These are phyloP conservation scores for Pythium scleroteichum DNA, from an alignment of 352 stramenopile genomes.

Conservation along the genomic window DNA sequence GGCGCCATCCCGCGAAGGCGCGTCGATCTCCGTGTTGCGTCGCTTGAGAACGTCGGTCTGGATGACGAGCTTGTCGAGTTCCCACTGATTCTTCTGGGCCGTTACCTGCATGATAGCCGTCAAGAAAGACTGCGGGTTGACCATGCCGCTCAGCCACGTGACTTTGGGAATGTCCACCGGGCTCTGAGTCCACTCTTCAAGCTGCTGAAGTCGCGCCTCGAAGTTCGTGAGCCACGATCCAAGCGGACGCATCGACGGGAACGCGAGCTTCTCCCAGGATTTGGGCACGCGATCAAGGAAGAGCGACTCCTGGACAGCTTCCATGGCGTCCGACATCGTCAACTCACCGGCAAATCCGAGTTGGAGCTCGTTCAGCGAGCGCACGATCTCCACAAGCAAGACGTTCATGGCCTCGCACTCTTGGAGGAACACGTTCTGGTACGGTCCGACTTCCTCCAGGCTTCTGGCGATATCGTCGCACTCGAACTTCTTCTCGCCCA, in stretches of 20 bases:
- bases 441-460: conserved; percentile 94
- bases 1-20: conserved; percentile 89
- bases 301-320: conserved; percentile 92
- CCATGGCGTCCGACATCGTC: conserved; percentile 98
- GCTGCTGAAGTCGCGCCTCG: conserved; percentile 88
- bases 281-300: conserved; percentile 93
- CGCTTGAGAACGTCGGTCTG: conserved; percentile 97
- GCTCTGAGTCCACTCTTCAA: conserved; percentile 97
- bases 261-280: conserved; percentile 95
- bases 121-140: conserved; percentile 97
- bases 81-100: conserved; percentile 97
- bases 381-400: conserved; percentile 93
- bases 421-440: conserved; percentile 98
- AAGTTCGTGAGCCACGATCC: conserved; percentile 95
- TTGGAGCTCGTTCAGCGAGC: conserved; percentile 96
- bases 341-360: conserved; percentile 96
- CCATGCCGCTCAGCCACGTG: conserved; percentile 94
- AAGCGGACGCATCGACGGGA: conserved; percentile 91
- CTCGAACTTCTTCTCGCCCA: conserved; percentile 98
- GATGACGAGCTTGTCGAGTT: conserved; percentile 97
- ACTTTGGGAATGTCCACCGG: conserved; percentile 95
- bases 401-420: conserved; percentile 98
- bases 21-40: conserved; percentile 89
- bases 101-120: conserved; percentile 98
- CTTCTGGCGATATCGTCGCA: conserved; percentile 93